These are phyloP conservation scores for Rhypophila decipiens DNA, from an alignment of 495 filamentous ascomycete genomes.

Conservation along the genomic window DNA sequence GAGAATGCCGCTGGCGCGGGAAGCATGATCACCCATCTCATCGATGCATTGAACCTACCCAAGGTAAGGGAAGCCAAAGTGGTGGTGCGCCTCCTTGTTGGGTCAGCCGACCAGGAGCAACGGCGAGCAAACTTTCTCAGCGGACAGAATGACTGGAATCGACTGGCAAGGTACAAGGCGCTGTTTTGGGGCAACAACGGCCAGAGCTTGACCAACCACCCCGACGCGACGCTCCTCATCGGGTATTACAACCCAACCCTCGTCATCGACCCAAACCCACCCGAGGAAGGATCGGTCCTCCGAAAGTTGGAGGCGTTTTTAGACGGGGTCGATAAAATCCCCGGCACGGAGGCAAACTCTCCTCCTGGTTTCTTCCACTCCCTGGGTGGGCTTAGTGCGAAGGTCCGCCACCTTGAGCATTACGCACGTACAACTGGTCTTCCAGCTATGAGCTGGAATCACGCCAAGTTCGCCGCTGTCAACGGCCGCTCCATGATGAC, in stretches of 20 bases:
- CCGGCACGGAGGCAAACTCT: too few relatives aligned
- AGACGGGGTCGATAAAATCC: too few relatives aligned
- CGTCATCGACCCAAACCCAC: too few relatives aligned
- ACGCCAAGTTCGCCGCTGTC: not conserved
- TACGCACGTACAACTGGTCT: not conserved
- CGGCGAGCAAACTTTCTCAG: not conserved
- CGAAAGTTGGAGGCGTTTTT: too few relatives aligned
- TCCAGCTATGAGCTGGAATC: not conserved
- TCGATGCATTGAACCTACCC: not conserved
- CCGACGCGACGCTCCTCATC: not conserved
- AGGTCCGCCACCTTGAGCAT: not conserved
- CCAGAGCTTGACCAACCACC: not conserved
- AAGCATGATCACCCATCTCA: not conserved
- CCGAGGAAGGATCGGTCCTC: too few relatives aligned
- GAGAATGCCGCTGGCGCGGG: not conserved
- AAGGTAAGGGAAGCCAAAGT: not conserved
- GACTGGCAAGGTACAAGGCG: not conserved
- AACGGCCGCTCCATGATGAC: constrained; percentile 2
- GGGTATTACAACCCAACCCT: constrained; percentile 1
- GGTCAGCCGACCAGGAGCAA: not conserved
- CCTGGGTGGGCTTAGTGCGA: not conserved
- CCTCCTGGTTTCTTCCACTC: too few relatives aligned
- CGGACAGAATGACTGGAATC: not conserved
- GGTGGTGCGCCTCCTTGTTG: not conserved
- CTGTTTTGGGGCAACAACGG: not conserved